phyloP scores from a whole-genome alignment of 345 rosid genomes.

The Acer saccharum region DNA sequence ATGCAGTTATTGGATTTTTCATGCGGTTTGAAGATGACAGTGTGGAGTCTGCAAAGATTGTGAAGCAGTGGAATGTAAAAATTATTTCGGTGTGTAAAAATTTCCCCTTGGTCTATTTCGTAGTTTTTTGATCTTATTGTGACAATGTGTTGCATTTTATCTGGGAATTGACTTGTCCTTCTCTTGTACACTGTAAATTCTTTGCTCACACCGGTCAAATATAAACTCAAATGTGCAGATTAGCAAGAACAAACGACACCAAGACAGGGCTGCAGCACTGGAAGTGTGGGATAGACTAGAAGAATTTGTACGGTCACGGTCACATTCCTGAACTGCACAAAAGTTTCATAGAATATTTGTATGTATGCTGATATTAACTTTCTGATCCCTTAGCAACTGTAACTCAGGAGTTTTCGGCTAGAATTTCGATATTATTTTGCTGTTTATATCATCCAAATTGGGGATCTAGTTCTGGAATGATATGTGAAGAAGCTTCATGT shows the following conservation, averaged over 20 bases:
- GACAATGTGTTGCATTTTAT: neutral
- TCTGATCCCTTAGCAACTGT: constrained; percentile 14
- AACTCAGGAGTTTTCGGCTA: neutral
- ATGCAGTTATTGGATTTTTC: constrained; percentile 86
- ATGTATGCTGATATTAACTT: constrained; percentile 21
- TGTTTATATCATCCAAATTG: neutral
- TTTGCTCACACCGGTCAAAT: constrained; percentile 1
- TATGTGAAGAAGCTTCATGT: neutral
- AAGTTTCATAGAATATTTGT: constrained; percentile 26
- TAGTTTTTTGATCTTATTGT: neutral
- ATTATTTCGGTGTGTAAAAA: constrained; percentile 72
- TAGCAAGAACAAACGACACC: constrained; percentile 95
- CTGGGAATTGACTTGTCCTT: neutral
- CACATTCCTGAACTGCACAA: constrained; percentile 57
- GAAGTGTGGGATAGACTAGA: constrained; percentile 97
- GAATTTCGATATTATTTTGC: neutral
- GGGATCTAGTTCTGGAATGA: neutral
- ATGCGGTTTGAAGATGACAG: constrained; percentile 98
- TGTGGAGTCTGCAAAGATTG: constrained; percentile 86
- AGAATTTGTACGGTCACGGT: constrained; percentile 83
- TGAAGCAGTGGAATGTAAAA: constrained; percentile 98
- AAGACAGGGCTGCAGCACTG: constrained; percentile 92
- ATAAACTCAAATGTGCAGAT: constrained; percentile 56
- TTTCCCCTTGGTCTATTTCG: neutral
- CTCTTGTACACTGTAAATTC: neutral